phyloP scores from a whole-genome alignment of 768 basidiomycete genomes.

The Cantharellus anzutake region DNA sequence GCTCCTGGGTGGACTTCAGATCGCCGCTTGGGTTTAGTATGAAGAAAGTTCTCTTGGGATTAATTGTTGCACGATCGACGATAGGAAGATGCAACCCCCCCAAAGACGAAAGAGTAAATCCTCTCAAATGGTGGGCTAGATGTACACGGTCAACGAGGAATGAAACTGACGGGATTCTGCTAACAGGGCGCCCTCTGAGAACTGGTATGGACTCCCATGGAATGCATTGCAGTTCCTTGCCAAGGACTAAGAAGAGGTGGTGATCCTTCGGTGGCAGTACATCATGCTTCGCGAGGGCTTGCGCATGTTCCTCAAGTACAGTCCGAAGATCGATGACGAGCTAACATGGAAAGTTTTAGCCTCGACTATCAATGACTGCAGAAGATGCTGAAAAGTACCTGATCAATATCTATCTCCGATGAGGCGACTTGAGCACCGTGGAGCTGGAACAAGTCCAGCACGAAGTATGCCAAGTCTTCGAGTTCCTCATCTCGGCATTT shows the following conservation, averaged over 20 bases:
- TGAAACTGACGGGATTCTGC: slow-evolving; percentile 77
- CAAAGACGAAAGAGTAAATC: slow-evolving; percentile 8
- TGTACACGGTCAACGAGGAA: slow-evolving; percentile 73
- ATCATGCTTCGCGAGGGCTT: slow-evolving; percentile 12
- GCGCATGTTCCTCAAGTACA: slow-evolving; percentile 53
- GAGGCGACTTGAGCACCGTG: slow-evolving; percentile 76
- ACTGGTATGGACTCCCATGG: slow-evolving; percentile 94
- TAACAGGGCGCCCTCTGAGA: slow-evolving; percentile 66
- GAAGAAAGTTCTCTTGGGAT: slow-evolving; percentile 56
- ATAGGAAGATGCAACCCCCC: slow-evolving; percentile 8
- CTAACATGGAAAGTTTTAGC: slow-evolving; percentile 11
- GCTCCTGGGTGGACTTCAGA: slow-evolving; percentile 59
- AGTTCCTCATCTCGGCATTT: slow-evolving; percentile 82
- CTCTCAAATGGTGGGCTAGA: slow-evolving; percentile 31
- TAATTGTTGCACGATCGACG: slow-evolving; percentile 33
- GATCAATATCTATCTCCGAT: slow-evolving; percentile 81
- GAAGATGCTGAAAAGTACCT: slow-evolving; percentile 24
- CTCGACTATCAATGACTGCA: slow-evolving; percentile 5
- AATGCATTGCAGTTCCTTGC: slow-evolving; percentile 71
- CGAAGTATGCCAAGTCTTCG: slow-evolving; percentile 86
- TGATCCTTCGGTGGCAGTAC: slow-evolving; percentile 25
- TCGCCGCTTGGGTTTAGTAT: slow-evolving; percentile 90
- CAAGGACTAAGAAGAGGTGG: slow-evolving; percentile 77
- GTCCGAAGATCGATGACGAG: slow-evolving; percentile 58
- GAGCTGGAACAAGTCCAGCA: slow-evolving; percentile 87